phyloP scores from a whole-genome alignment of 306 rosid species.

The Prunus davidiana region DNA sequence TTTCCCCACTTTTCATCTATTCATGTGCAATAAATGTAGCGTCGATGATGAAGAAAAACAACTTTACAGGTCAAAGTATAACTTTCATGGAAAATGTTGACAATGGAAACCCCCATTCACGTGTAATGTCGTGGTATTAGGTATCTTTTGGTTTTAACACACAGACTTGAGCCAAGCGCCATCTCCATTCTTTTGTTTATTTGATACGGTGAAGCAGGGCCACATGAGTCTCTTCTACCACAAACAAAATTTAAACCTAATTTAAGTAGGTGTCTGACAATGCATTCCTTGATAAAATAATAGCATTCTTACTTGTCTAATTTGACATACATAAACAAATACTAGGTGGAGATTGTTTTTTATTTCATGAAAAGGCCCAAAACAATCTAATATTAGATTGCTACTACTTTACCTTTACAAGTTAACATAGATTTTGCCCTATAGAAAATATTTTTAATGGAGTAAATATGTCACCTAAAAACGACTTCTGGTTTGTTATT shows the following conservation, averaged over 20 bases:
- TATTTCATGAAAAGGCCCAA: too few relatives aligned
- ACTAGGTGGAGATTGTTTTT: background rate
- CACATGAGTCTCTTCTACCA: constrained; percentile 16
- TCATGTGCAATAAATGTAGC: background rate
- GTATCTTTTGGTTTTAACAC: background rate
- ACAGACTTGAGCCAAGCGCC: constrained; percentile 5
- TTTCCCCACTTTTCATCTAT: background rate
- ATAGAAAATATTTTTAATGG: too few relatives aligned
- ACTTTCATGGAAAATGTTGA: background rate
- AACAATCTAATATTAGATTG: too few relatives aligned
- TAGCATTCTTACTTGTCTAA: background rate
- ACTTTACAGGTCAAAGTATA: background rate
- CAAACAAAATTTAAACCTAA: background rate
- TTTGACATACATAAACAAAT: background rate
- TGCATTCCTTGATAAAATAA: background rate
- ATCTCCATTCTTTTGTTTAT: constrained; percentile 18
- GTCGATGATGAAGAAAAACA: background rate
- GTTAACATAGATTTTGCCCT: too few relatives aligned
- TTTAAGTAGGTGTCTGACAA: background rate
- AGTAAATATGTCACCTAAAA: too few relatives aligned
- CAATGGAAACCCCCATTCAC: constrained; percentile 15
- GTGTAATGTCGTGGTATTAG: constrained; percentile 28
- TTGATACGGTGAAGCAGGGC: constrained; percentile 2
- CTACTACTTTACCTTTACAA: too few relatives aligned
- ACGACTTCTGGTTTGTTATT: too few relatives aligned